Conservation (phyloP, 192 early-diverging fungal genomes). For the Chytriomyces sp. region DNA sequence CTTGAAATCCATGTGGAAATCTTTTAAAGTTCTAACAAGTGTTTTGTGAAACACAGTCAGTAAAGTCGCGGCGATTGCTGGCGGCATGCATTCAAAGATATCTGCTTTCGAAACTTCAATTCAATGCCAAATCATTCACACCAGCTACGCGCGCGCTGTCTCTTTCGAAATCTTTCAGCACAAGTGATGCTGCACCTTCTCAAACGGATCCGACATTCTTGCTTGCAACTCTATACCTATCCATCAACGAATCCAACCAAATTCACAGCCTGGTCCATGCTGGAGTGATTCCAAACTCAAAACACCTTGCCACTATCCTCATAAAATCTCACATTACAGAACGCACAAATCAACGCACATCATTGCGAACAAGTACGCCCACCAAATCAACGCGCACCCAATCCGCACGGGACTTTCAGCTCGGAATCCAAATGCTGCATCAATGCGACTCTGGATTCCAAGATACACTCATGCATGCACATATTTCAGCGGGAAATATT, state of each 20-base stretch:
- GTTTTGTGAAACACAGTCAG: not conserved
- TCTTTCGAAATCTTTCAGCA: not conserved
- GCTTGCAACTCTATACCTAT: constrained; percentile 32
- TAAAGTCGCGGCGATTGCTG: not conserved
- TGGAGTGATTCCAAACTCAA: constrained; percentile 41
- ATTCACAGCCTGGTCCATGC: constrained; percentile 38
- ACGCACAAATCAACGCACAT: not conserved
- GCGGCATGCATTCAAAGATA: constrained; percentile 13
- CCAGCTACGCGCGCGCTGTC: not conserved
- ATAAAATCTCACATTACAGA: not conserved
- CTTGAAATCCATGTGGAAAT: not conserved
- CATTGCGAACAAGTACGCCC: not conserved
- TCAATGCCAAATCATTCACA: not conserved
- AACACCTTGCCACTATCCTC: constrained; percentile 35
- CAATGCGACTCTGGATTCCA: constrained; percentile 22
- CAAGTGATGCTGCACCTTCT: not conserved
- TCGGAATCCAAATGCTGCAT: constrained; percentile 46
- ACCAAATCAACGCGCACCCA: not conserved
- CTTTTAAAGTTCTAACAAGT: not conserved
- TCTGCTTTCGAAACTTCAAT: not conserved
- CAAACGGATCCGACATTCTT: constrained; percentile 30
- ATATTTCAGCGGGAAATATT: constrained; percentile 39
- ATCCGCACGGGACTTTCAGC: constrained; percentile 21
- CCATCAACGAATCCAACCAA: constrained; percentile 21
- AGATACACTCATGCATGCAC: constrained; percentile 37